phyloP scores from a whole-genome alignment of 1,139 yeast genomes.

The Meyerozyma sp. region DNA sequence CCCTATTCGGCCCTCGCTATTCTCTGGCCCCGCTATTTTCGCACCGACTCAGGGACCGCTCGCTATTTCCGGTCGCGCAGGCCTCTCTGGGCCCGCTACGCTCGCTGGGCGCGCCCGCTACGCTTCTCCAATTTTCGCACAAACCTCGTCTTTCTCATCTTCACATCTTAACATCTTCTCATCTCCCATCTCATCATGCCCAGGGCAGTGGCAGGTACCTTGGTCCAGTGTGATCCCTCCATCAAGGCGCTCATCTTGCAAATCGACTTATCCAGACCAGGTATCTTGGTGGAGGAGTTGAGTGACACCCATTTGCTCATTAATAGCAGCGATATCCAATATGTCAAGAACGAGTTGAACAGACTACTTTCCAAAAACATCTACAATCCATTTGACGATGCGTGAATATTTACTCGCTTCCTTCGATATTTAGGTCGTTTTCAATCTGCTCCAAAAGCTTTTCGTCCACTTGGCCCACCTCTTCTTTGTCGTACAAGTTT shows the following conservation, averaged over 20 bases:
- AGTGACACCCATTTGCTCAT: constrained; percentile 88
- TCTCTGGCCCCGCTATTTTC: no score
- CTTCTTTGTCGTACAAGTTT: constrained; percentile 3
- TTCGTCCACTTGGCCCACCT: neutral
- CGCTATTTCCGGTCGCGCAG: no score
- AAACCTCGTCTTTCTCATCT: no score
- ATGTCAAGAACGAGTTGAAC: constrained; percentile 73
- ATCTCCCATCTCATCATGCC: constrained; percentile 22
- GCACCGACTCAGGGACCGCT: no score
- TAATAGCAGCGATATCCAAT: constrained; percentile 68
- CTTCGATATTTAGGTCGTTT: neutral
- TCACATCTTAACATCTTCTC: no score
- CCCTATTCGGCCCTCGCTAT: no score
- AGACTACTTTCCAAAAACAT: constrained; percentile 73
- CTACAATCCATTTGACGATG: constrained; percentile 79
- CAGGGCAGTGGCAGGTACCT: constrained; percentile 41
- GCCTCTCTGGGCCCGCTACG: neutral
- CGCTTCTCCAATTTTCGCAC: neutral
- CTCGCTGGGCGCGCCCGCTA: no score
- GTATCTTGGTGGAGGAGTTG: constrained; percentile 68
- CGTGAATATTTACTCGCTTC: constrained; percentile 19
- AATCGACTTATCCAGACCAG: constrained; percentile 68
- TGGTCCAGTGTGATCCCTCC: constrained; percentile 76
- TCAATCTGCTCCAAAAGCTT: neutral
- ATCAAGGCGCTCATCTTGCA: constrained; percentile 79